These are phyloP conservation scores for Asclepias syriaca DNA, from an alignment of 257 asterid species.

Conservation along the genomic window DNA sequence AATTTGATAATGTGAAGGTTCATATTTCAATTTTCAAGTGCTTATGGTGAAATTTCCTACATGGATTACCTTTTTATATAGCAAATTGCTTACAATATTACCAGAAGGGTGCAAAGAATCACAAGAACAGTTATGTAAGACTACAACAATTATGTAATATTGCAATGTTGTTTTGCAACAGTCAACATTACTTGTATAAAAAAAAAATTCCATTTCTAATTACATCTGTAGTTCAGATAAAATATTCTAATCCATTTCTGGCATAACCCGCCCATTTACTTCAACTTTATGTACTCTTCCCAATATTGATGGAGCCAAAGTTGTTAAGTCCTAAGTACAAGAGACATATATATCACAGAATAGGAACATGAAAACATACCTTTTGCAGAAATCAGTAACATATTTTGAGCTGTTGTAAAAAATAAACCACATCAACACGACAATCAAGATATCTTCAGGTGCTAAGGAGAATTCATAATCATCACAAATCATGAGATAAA, in stretches of 20 bases:
- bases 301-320: neutral
- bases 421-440: slow-evolving; percentile 76
- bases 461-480: slow-evolving; percentile 29
- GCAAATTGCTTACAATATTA: neutral
- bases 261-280: neutral
- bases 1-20: neutral
- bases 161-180: neutral
- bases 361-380: slow-evolving; percentile 17
- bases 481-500: slow-evolving; percentile 5
- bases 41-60: neutral
- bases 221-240: too few species aligned
- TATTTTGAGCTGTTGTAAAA: slow-evolving; percentile 51
- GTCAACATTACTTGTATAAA: neutral
- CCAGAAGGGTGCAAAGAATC: neutral
- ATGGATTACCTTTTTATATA: neutral
- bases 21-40: neutral
- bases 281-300: neutral
- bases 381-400: slow-evolving; percentile 44
- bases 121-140: neutral
- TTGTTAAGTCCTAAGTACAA: neutral
- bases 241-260: neutral
- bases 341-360: neutral
- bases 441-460: slow-evolving; percentile 44
- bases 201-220: neutral
- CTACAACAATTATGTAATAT: too few species aligned